Conservation (phyloP, 129 eudicot species). For the Escallonia rubra region DNA sequence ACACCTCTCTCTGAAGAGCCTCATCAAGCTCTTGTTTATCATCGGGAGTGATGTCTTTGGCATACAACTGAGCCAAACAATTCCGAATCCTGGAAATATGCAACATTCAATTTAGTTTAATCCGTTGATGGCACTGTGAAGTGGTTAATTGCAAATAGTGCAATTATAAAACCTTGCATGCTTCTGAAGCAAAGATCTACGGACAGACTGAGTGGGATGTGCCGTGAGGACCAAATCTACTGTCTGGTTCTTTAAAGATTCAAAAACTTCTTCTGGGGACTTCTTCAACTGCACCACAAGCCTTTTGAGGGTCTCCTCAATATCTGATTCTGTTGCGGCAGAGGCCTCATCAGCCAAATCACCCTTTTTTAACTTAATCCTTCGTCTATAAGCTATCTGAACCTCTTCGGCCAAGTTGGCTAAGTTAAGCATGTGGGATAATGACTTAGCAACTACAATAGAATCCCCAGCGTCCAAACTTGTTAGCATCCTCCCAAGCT, state of each 20-base stretch:
- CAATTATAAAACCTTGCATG: conserved; percentile 50
- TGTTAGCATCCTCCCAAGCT: conserved; percentile 63
- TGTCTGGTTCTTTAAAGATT: conserved; percentile 75
- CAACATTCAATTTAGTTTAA: too few relatives aligned
- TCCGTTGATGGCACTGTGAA: neutral
- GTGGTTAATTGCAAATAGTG: neutral
- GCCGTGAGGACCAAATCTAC: conserved; percentile 81
- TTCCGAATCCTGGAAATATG: conserved; percentile 53
- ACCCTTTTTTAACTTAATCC: conserved; percentile 60
- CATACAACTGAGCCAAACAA: conserved; percentile 78
- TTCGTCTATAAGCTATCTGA: conserved; percentile 60
- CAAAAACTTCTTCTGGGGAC: conserved; percentile 69
- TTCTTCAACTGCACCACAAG: conserved; percentile 61
- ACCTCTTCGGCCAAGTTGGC: conserved; percentile 83
- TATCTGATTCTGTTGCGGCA: conserved; percentile 69
- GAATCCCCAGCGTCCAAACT: conserved; percentile 86
- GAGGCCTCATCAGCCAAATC: conserved; percentile 75
- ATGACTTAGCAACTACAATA: conserved; percentile 65
- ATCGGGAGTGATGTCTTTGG: conserved; percentile 74
- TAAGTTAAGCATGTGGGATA: conserved; percentile 74
- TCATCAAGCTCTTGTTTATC: conserved; percentile 93
- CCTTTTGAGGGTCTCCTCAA: conserved; percentile 70
- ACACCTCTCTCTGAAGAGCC: conserved; percentile 83
- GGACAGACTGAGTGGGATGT: conserved; percentile 86
- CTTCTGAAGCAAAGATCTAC: conserved; percentile 81